phyloP scores from a whole-genome alignment of 192 early-diverging fungal species.

The Rhizoclosmatium sp. region DNA sequence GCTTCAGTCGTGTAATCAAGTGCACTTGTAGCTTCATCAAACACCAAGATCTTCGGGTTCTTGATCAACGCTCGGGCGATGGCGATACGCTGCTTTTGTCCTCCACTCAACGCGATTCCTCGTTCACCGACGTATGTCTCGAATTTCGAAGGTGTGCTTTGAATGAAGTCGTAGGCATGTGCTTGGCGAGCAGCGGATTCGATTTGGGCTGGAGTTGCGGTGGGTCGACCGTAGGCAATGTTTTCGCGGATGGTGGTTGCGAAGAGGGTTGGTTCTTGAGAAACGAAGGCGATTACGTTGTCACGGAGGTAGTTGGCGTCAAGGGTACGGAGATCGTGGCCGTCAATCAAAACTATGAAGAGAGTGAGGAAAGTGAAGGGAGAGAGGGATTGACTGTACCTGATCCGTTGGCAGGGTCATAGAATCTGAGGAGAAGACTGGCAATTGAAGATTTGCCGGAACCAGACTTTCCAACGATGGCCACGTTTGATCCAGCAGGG shows the following conservation, averaged over 20 bases:
- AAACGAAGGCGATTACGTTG: slow-evolving; percentile 34
- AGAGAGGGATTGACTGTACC: slow-evolving; percentile 70
- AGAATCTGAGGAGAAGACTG: slow-evolving; percentile 82
- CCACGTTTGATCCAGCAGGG: slow-evolving; percentile 76
- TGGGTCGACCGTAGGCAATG: slow-evolving; percentile 83
- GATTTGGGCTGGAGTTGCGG: slow-evolving; percentile 61
- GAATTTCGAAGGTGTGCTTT: slow-evolving; percentile 55
- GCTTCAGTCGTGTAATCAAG: slow-evolving; percentile 67
- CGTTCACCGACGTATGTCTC: slow-evolving; percentile 52
- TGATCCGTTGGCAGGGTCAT: slow-evolving; percentile 60
- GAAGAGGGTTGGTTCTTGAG: slow-evolving; percentile 80
- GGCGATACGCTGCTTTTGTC: slow-evolving; percentile 88
- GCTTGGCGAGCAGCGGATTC: slow-evolving; percentile 60
- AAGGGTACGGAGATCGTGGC: slow-evolving; percentile 13
- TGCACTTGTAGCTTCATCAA: slow-evolving; percentile 90
- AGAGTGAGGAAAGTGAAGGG: slow-evolving; percentile 45
- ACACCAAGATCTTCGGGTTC: slow-evolving; percentile 64
- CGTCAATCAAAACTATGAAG: slow-evolving; percentile 34
- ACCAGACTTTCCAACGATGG: slow-evolving; percentile 84
- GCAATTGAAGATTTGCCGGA: slow-evolving; percentile 84
- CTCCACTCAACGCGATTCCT: slow-evolving; percentile 76
- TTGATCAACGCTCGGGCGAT: slow-evolving; percentile 74
- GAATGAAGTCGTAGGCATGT: slow-evolving; percentile 81
- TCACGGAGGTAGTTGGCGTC: slow-evolving; percentile 30
- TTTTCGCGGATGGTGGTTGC: slow-evolving; percentile 89